Evolutionary conservation across 208 protist species (phyloP).

Genomic region (Trypanosoma congolense): DNA sequence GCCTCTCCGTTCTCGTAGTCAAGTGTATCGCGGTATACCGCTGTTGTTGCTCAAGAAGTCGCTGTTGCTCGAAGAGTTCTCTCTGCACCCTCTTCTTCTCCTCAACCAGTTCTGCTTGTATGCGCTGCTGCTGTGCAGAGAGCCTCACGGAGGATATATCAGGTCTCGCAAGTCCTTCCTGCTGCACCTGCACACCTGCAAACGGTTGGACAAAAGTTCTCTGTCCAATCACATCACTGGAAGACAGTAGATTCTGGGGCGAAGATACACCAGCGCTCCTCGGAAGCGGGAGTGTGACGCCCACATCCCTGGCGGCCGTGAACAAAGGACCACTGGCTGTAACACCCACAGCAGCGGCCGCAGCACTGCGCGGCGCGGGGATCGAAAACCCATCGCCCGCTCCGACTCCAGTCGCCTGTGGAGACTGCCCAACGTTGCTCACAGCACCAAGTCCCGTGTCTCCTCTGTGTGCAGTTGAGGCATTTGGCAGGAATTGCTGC

Average conservation of each 20-base stretch:
- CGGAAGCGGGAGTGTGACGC: no score
- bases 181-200: no score
- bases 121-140: background rate
- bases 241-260: no score
- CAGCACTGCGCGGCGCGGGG: no score
- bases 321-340: no score
- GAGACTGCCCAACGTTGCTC: background rate
- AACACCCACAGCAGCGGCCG: no score
- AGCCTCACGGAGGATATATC: background rate
- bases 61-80: constrained; percentile 18
- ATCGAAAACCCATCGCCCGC: no score
- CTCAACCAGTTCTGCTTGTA: background rate
- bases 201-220: no score
- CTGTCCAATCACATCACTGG: no score
- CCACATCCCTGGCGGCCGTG: no score
- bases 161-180: background rate
- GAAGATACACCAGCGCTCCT: no score
- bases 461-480: background rate
- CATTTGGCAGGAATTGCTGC: background rate
- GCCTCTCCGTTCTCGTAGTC: no score
- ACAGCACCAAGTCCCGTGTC: background rate
- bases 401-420: background rate
- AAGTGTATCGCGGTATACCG: constrained; percentile 10
- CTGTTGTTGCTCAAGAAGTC: constrained; percentile 18
- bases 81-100: constrained; percentile 24